phyloP scores from a whole-genome alignment of 495 filamentous ascomycete genomes.

The Aspergillus coremiiformis region DNA sequence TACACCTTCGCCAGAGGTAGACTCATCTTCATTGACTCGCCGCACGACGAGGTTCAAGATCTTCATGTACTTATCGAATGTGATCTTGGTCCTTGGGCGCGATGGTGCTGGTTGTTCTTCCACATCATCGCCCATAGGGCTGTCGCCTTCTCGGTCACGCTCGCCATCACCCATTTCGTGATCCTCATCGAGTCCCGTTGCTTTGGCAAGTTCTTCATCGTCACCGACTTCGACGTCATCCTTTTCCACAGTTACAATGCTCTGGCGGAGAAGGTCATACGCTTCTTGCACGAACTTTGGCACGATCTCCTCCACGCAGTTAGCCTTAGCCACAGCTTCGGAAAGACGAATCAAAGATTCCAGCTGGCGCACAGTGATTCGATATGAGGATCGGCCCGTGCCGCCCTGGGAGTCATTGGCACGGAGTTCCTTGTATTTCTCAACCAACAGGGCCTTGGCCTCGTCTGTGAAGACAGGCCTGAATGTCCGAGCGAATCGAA shows the following conservation, averaged over 20 bases:
- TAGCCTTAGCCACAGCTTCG: slow-evolving; percentile 94
- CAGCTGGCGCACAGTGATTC: slow-evolving; percentile 93
- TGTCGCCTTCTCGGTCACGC: slow-evolving; percentile 59
- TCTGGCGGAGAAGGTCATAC: slow-evolving; percentile 79
- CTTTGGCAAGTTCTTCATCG: slow-evolving; percentile 43
- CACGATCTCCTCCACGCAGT: slow-evolving; percentile 87
- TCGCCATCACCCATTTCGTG: slow-evolving; percentile 37
- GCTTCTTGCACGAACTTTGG: slow-evolving; percentile 84
- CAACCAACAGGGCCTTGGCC: slow-evolving; percentile 75
- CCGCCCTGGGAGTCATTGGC: slow-evolving; percentile 93
- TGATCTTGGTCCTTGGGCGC: slow-evolving; percentile 75
- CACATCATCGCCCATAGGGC: slow-evolving; percentile 54
- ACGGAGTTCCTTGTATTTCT: slow-evolving; percentile 93
- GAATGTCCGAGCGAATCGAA: slow-evolving; percentile 93
- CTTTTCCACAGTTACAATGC: slow-evolving; percentile 95
- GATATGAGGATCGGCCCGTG: slow-evolving; percentile 84
- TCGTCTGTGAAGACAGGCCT: slow-evolving; percentile 85
- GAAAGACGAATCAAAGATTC: slow-evolving; percentile 91
- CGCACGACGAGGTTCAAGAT: slow-evolving; percentile 81
- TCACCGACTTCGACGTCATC: slow-evolving; percentile 95
- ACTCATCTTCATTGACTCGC: slow-evolving; percentile 70
- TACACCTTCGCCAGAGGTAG: slow-evolving; percentile 70
- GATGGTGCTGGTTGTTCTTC: slow-evolving; percentile 35
- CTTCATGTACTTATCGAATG: slow-evolving; percentile 88
- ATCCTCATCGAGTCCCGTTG: slow-evolving; percentile 21